Evolutionary conservation across 83 land plant species (phyloP), one percentile per base, ranked within the genome.

Genomic region (Thuja plicata): DNA sequence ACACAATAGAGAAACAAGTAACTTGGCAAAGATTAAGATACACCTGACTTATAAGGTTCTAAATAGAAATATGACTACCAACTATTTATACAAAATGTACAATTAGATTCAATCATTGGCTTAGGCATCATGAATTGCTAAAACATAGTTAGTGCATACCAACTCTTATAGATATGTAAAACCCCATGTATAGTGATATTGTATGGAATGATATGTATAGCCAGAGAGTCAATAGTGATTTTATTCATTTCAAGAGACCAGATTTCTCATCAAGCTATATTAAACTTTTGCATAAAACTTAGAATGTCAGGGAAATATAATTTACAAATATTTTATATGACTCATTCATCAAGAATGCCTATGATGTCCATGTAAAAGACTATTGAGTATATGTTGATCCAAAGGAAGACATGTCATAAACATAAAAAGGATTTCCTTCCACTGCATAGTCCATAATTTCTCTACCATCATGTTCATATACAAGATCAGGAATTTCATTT

Each of bases 391-490:
- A 8, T 13, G 92, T 30, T 60, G 93, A 89, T 73, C 91, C 95
- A 60, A 89, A 37, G 16, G 89, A n/a, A n/a, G n/a, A n/a, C 84
- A 52, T 91, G 89, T 73, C 88, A 93, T 54, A 86, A 90, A 88
- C 88, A 87, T 45, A 43, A 84, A 35, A n/a, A n/a, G n/a, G n/a
- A n/a, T n/a, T n/a, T n/a, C n/a, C n/a, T n/a, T n/a, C n/a, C n/a
- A n/a, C n/a, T 1, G 97, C 96, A 87, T 97, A 98, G 90, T 98
- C 99, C 96, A 95, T 91, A 91, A 95, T 87, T 43, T 97, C 97
- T 45, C 96, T 91, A 84, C 88, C 43, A 83, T 98, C 99, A 80
- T 97, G 88, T 45, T 95, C 96, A 38, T 86, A 66, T 48, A 97
- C 99, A 89, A 96, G 95, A 27, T 98, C 97, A 30, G 97, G 99